phyloP scores from a whole-genome alignment of 768 basidiomycete genomes.

The Lanmaoa pseudosensibilis region DNA sequence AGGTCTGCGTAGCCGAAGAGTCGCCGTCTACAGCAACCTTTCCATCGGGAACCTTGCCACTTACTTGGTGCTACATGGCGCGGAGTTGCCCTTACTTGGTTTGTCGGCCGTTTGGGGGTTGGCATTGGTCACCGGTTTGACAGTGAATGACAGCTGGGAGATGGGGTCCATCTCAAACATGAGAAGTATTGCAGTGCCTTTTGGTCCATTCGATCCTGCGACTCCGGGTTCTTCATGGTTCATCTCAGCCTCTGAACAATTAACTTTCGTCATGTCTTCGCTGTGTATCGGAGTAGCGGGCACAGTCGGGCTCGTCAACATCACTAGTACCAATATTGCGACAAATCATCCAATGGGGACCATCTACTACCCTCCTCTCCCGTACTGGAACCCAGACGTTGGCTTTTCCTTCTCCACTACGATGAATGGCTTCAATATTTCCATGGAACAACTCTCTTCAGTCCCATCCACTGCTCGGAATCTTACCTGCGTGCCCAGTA shows the following conservation, averaged over 20 bases:
- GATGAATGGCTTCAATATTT: conserved; percentile 19
- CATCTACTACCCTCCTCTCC: conserved; percentile 17
- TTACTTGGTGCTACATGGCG: conserved; percentile 2
- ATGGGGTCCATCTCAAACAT: not conserved
- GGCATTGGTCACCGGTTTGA: conserved; percentile 14
- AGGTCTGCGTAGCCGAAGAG: conserved; percentile 12
- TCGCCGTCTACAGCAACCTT: conserved; percentile 12
- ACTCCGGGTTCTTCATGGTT: not conserved
- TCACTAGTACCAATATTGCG: not conserved
- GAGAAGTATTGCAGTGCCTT: not conserved
- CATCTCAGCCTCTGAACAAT: not conserved
- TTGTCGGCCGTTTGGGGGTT: conserved; percentile 12
- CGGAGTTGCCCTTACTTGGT: conserved; percentile 11
- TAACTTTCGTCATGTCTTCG: conserved; percentile 1
- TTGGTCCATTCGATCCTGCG: conserved; percentile 3
- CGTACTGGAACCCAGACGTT: not conserved
- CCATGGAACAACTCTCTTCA: conserved; percentile 11
- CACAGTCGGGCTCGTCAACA: conserved; percentile 10
- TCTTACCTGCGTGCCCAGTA: not conserved
- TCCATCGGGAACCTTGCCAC: conserved; percentile 12
- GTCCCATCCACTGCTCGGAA: conserved; percentile 12
- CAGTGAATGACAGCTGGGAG: conserved; percentile 8
- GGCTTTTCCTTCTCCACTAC: not conserved
- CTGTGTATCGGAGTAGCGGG: not conserved
- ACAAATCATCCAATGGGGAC: not conserved